These are phyloP conservation scores for Pythium aphanidermatum DNA, from an alignment of 352 stramenopile genomes.

Conservation along the genomic window DNA sequence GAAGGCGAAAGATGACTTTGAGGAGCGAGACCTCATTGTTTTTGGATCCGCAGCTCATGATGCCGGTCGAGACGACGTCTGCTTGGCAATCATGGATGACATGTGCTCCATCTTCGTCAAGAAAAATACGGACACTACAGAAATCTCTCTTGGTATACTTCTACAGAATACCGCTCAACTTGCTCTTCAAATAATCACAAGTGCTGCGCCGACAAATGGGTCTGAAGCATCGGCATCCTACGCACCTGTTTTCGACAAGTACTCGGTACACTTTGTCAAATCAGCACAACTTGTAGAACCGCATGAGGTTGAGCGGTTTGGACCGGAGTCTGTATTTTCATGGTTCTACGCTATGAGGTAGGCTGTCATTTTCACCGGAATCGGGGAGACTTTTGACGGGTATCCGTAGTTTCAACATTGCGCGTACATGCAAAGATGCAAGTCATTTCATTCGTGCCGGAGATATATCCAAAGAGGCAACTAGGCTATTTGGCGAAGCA, in stretches of 20 bases:
- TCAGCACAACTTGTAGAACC: constrained; percentile 8
- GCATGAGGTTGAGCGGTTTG: constrained; percentile 12
- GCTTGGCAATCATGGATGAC: constrained; percentile 49
- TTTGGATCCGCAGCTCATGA: constrained; percentile 38
- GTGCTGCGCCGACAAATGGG: not conserved
- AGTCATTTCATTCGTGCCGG: constrained; percentile 53
- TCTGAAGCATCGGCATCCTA: constrained; percentile 16
- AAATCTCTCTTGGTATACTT: constrained; percentile 31
- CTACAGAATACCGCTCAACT: constrained; percentile 72
- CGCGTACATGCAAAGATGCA: constrained; percentile 42
- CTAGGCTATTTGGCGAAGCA: constrained; percentile 29
- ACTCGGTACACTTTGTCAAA: constrained; percentile 33
- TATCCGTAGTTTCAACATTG: constrained; percentile 54
- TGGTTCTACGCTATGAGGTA: constrained; percentile 83
- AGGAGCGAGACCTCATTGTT: constrained; percentile 49
- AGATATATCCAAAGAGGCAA: constrained; percentile 40
- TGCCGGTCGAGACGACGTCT: constrained; percentile 26
- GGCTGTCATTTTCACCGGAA: not conserved
- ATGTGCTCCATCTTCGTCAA: constrained; percentile 23
- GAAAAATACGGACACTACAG: not conserved
- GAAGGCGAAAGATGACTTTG: constrained; percentile 52
- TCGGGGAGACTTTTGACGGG: no score
- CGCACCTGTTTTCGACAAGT: constrained; percentile 34
- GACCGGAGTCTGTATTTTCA: constrained; percentile 42
- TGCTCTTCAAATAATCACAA: constrained; percentile 25